Evolutionary conservation across 2,329 filamentous ascomycete genomes (phyloP), one percentile per base, ranked within the genome.

Genomic region (Elsinoe perseae): DNA sequence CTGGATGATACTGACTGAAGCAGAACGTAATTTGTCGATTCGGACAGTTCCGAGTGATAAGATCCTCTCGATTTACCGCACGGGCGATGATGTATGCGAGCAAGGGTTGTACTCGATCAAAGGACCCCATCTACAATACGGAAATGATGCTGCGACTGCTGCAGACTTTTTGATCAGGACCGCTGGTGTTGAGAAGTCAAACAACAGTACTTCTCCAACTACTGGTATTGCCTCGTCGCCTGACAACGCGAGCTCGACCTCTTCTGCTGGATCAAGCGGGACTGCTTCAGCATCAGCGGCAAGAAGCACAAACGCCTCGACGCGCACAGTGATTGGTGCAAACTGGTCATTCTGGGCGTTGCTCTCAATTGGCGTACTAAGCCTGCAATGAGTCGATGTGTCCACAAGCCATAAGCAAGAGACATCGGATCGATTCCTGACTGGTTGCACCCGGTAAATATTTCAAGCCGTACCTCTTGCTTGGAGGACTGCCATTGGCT

Each of bases 71-170:
- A 5, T 50, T 12, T 50, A 27, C 18, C 46, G 46, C 27, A 27
- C 46, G 18, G 46, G 46, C 14, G 46, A 50, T 23, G 46, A 50
- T 27, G 46, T 50, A 3, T 50, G 46, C 12, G 46, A 50, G 27
- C 23, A 32, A 14, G 46, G 46, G 9, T 8, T 20, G 12, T 50
- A 50, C 46, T 50, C 46, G 25, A 50, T 50, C 27, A 30, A 50
- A 23, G 20, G 4, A 10, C 46, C 46, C 6, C 46, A 50, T 50
- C 27, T 50, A 10, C 46, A 50, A 34, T 50, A 50, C 27, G 46
- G 46, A 8, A 7, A 32, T 9, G 46, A 50, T 16, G 46, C 46
- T 32, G 27, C 14, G 12, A n/a, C 46, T 18, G 46, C 46, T 8
- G 46, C 46, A 20, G 16, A 20, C 23, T 50, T 50, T 27, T 14